Conservation (phyloP, 1,284 basidiomycete genomes). For the Bondarzewia mesenterica region DNA sequence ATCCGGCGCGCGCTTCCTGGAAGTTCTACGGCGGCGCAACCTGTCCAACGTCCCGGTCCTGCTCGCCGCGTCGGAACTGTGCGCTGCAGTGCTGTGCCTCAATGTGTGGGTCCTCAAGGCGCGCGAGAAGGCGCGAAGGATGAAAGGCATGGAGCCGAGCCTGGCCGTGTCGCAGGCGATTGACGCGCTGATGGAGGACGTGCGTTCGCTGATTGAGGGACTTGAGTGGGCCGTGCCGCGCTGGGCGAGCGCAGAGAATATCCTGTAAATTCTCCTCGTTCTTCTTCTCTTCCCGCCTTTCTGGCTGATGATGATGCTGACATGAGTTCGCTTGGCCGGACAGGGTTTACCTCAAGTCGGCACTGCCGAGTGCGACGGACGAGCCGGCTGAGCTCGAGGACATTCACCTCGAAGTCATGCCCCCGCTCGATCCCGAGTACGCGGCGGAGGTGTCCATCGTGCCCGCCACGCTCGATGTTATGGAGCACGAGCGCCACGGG, state of each 20-base stretch:
- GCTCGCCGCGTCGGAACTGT: slow-evolving; percentile 16
- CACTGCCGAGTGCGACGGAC: slow-evolving; percentile 9
- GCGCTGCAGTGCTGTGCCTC: slow-evolving; percentile 20
- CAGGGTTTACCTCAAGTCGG: slow-evolving; percentile 8
- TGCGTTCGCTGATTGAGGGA: slow-evolving; percentile 16
- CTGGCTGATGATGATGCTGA: neutral
- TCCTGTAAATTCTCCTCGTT: slow-evolving; percentile 15
- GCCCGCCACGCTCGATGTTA: neutral
- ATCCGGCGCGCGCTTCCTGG: slow-evolving; percentile 54
- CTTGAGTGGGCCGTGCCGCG: slow-evolving; percentile 19
- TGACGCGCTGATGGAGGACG: slow-evolving; percentile 14
- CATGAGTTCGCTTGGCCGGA: neutral
- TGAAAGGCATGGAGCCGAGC: slow-evolving; percentile 6
- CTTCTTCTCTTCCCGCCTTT: neutral
- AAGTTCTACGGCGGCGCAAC: slow-evolving; percentile 27
- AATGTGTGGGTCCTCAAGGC: slow-evolving; percentile 22
- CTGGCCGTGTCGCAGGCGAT: slow-evolving; percentile 13
- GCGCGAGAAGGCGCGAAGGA: slow-evolving; percentile 11
- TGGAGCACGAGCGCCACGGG: neutral
- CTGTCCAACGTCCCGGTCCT: slow-evolving; percentile 24
- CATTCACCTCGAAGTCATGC: slow-evolving; percentile 1
- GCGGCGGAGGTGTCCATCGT: neutral
- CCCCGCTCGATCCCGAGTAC: neutral
- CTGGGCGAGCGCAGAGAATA: slow-evolving; percentile 22
- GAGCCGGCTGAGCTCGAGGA: slow-evolving; percentile 2